Conservation (phyloP, 768 basidiomycete species). For the Suillus cothurnatus region DNA sequence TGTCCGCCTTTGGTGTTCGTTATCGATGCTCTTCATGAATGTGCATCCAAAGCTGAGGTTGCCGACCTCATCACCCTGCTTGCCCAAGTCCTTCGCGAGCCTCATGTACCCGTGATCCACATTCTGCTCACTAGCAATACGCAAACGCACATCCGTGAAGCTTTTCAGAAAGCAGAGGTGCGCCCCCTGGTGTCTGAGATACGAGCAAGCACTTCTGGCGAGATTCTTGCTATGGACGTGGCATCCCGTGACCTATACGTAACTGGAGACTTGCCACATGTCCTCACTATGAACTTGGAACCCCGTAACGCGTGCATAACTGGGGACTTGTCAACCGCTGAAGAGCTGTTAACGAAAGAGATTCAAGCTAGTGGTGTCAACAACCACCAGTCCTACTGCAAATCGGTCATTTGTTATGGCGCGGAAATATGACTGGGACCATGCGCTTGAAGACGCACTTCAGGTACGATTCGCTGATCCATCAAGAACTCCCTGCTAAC, state of each 20-base stretch:
- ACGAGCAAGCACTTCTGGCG: neutral
- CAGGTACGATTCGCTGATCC: neutral
- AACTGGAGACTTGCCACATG: neutral
- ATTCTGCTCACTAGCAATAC: neutral
- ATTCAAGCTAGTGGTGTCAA: neutral
- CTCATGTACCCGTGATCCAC: neutral
- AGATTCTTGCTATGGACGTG: neutral
- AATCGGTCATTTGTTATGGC: neutral
- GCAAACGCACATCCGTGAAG: neutral
- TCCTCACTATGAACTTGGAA: neutral
- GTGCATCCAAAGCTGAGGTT: neutral
- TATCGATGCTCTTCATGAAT: neutral
- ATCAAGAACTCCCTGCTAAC: neutral
- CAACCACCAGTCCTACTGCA: neutral
- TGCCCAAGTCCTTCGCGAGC: neutral
- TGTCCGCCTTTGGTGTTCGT: neutral
- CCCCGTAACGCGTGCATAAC: neutral
- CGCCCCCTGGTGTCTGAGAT: neutral
- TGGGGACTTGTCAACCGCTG: neutral
- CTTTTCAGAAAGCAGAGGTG: neutral
- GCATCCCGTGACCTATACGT: neutral
- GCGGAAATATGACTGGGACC: neutral
- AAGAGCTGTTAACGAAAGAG: neutral
- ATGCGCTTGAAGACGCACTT: neutral
- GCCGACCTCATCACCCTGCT: neutral